These are phyloP conservation scores for Sphaerulina populicola DNA, from an alignment of 2,329 filamentous ascomycete species.

Conservation along the genomic window DNA sequence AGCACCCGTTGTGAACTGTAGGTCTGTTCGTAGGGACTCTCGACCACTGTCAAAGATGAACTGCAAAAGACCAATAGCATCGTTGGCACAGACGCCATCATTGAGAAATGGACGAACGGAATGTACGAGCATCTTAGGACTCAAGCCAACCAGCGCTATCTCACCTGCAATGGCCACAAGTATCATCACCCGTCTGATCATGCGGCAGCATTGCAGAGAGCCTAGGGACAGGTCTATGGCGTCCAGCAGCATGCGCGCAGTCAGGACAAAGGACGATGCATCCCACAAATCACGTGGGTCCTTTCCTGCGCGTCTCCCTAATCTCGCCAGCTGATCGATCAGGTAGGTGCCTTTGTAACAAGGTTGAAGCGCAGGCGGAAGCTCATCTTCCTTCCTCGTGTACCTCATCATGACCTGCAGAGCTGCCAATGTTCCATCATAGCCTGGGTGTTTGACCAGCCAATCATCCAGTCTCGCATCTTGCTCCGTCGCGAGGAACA, in stretches of 20 bases:
- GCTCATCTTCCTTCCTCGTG: slow-evolving; percentile 54
- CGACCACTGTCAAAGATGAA: slow-evolving; percentile 68
- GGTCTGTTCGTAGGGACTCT: slow-evolving; percentile 51
- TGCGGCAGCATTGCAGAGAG: slow-evolving; percentile 74
- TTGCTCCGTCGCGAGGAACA: slow-evolving; percentile 64
- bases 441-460: slow-evolving; percentile 34
- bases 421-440: slow-evolving; percentile 53
- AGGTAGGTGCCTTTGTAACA: slow-evolving; percentile 74
- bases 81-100: slow-evolving; percentile 80
- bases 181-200: slow-evolving; percentile 77
- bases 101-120: slow-evolving; percentile 69
- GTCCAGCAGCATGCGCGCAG: slow-evolving; percentile 66
- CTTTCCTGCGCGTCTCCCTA: slow-evolving; percentile 65
- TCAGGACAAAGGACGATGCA: slow-evolving; percentile 26
- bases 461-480: slow-evolving; percentile 64
- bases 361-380: slow-evolving; percentile 78
- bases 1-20: slow-evolving; percentile 74
- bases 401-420: slow-evolving; percentile 62
- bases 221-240: slow-evolving; percentile 76
- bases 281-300: slow-evolving; percentile 42
- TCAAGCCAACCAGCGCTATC: slow-evolving; percentile 67
- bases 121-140: slow-evolving; percentile 81
- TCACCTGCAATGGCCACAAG: slow-evolving; percentile 69
- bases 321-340: slow-evolving; percentile 62
- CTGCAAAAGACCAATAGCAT: slow-evolving; percentile 76